These are phyloP conservation scores for Bertia moriformis DNA, from an alignment of 2,329 filamentous ascomycete species.

Conservation along the genomic window DNA sequence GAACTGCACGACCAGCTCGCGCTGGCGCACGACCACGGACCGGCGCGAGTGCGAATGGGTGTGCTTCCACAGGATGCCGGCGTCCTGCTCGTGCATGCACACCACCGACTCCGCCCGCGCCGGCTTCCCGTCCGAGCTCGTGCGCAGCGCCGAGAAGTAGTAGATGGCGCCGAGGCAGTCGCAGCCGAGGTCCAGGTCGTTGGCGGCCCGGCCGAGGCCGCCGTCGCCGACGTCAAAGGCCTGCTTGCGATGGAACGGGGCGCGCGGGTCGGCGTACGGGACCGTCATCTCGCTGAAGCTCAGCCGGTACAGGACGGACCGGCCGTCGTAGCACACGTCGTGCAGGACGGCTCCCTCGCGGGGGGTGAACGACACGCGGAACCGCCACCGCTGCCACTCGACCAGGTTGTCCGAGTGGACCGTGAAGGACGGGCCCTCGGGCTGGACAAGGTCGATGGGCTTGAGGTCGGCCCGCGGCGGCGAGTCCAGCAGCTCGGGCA, in stretches of 20 bases:
- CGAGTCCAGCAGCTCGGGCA: slow-evolving; percentile 31
- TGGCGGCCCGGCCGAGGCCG: slow-evolving; percentile 51
- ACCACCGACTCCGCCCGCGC: slow-evolving; percentile 39
- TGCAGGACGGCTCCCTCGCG: slow-evolving; percentile 59
- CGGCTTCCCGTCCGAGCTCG: slow-evolving; percentile 35
- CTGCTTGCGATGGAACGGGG: slow-evolving; percentile 54
- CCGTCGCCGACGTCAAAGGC: slow-evolving; percentile 62
- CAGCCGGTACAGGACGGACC: slow-evolving; percentile 52
- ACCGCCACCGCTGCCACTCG: slow-evolving; percentile 54
- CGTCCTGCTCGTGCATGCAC: slow-evolving; percentile 59
- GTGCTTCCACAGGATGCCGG: slow-evolving; percentile 60
- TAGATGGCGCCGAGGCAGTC: slow-evolving; percentile 58
- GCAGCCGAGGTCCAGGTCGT: slow-evolving; percentile 55
- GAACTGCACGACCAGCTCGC: slow-evolving; percentile 53
- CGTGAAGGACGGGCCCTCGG: slow-evolving; percentile 52
- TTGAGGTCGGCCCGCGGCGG: slow-evolving; percentile 39
- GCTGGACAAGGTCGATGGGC: slow-evolving; percentile 53
- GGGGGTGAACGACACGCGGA: slow-evolving; percentile 55
- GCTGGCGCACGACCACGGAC: slow-evolving; percentile 41
- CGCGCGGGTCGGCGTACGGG: slow-evolving; percentile 51
- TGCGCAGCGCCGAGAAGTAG: slow-evolving; percentile 41
- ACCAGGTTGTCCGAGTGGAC: slow-evolving; percentile 32
- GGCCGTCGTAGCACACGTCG: slow-evolving; percentile 51
- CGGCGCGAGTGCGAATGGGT: slow-evolving; percentile 51
- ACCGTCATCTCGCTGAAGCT: slow-evolving; percentile 58